Base-by-base conservation (phyloP, 306 rosid species). In the Corylus heterophylla region DNA sequence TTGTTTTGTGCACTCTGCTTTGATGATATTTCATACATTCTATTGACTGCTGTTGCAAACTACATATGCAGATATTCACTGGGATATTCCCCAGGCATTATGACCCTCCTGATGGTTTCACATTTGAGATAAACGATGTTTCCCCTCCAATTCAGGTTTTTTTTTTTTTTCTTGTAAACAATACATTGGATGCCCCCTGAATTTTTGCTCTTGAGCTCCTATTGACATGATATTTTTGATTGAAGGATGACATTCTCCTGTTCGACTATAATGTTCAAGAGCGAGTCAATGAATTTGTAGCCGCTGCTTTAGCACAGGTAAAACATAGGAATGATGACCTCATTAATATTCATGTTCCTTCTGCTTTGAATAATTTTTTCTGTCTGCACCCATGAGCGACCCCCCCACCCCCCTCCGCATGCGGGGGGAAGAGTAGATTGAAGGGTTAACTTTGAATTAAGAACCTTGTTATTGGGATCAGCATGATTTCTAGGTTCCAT, bases 41-140 rank as follows among this genome's bases (percentile, higher is more conserved):
- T 29, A 76, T 55, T 39, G 69, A 66, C 78, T 76, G 27, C 5
- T 78, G 14, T 73, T 76, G 58, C 73, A 56, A 59, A 78, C 59
- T 69, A 71, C 64, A 20, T 79, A n/a, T 80, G 79, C 90, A 92
- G 97, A 89, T 92, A 79, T 92, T 92, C 74, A 90, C 97, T 18
- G 96, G 93, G 58, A 85, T 92, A 83, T 92, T 89, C 79, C 92
- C 96, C 27, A 83, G 88, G 84, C 95, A 92, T 80, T 90, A 92
- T 84, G 96, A 92, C 78, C 97, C 97, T 82, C 97, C 93, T 37
- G 96, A 90, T 88, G 96, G 97, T 72, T 90, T 92, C 77, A 83
- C 89, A 1, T 90, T 90, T 75, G 97, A 92, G 90, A 87, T 92
- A 78, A 89, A 92, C 75, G 97, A 90, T 62, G 93, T 87, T 56